Evolutionary conservation across 805 yeast genomes (phyloP), one percentile per base, ranked within the genome.

Genomic region (Schizosaccharomyces cryophilus): DNA sequence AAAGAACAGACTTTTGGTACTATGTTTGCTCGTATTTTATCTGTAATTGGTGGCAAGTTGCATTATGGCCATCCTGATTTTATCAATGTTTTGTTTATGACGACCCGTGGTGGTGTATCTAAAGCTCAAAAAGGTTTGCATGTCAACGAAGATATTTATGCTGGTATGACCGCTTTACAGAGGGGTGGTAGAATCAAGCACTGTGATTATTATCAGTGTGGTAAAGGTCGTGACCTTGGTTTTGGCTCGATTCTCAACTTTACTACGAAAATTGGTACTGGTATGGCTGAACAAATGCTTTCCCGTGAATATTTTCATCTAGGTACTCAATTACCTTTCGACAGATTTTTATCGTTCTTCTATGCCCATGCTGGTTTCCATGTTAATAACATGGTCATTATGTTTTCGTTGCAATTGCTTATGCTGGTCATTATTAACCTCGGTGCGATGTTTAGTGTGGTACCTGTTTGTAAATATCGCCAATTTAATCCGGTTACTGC

Each of bases 21-120:
- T 0, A 74, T 90, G 67, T 89, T 90, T 75, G 95, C 96, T 0
- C 78, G 96, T 69, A 88, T 96, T 0, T 73, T 89, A 65, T 90
- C 96, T 0, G 89, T 87, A 67, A 87, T 90, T 66, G 96, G 96
- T 9, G 96, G 95, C 0, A 90, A 90, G 71, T 73, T 89, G 60
- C 97, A 89, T 71, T 89, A 89, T 71, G 97, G 97, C 1, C 96
- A 89, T 73, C 97, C 97, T 2, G 97, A 89, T 74, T 89, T 89
- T 72, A 73, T 90, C 62, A 88, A 90, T 73, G 94, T 82, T 4
- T 82, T 85, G 13, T 89, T 83, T 68, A 90, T 89, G 96, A 83
- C 87, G 0, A 90, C 96, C 2, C 77, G 97, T 72, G 96, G 97
- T 48, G 97, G 97, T 15, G 79, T 90, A 2, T 87, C 96, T 1